A percentile compares a stretch with the other conserved stretches of the same genome.
Conservation (phyloP, 495 filamentous ascomycete genomes). For the Penicillium argentinense region DNA sequence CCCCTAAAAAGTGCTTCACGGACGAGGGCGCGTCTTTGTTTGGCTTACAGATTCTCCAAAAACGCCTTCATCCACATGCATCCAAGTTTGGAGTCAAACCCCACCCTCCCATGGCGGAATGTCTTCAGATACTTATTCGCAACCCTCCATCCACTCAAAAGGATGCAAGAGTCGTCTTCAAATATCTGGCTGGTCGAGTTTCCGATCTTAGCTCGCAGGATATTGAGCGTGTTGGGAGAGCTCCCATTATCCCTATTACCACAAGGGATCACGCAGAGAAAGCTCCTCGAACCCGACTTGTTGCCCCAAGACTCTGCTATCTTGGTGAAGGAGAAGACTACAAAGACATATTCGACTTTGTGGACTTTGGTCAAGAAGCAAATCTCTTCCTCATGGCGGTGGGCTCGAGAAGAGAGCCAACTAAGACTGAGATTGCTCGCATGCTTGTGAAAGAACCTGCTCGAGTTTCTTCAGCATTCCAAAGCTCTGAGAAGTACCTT, state of each 20-base stretch:
- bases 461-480: conserved; percentile 71
- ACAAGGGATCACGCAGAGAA: conserved; percentile 39
- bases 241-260: conserved; percentile 69
- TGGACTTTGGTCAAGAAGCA: conserved; percentile 84
- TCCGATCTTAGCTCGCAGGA: conserved; percentile 65
- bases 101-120: conserved; percentile 76
- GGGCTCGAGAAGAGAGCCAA: conserved; percentile 89
- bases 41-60: conserved; percentile 72
- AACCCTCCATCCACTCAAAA: conserved; percentile 64
- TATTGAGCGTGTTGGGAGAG: conserved; percentile 56
- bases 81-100: conserved; percentile 76
- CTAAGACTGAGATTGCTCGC: conserved; percentile 75
- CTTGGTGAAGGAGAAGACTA: conserved; percentile 74
- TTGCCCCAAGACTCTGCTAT: conserved; percentile 72
- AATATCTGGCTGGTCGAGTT: conserved; percentile 76
- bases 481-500: conserved; percentile 80
- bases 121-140: conserved; percentile 65
- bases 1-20: conserved; percentile 75
- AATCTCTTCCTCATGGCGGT: conserved; percentile 84
- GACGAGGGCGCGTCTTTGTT: conserved; percentile 74
- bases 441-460: conserved; percentile 78
- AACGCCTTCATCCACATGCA: conserved; percentile 72
- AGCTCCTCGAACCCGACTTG: conserved; percentile 35
- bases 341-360: conserved; percentile 91
- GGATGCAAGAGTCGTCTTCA: conserved; percentile 70